These are phyloP conservation scores for Capsicum chinense DNA, from an alignment of 257 asterid species.

Conservation along the genomic window DNA sequence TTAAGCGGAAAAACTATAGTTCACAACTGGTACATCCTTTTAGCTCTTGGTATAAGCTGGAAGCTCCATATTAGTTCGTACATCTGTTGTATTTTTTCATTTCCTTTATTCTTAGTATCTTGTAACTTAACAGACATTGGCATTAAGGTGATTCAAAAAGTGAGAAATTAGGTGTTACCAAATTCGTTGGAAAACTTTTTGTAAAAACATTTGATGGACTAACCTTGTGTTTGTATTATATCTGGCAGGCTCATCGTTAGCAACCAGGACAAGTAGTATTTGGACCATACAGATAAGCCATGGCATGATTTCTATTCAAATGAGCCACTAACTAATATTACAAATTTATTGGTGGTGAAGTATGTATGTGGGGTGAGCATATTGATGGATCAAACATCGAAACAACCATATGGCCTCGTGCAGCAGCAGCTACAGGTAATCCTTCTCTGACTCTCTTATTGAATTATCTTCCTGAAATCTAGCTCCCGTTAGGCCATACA, in stretches of 20 bases:
- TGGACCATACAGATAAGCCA: conserved; percentile 75
- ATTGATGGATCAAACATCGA: conserved; percentile 81
- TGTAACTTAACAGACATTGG: no score
- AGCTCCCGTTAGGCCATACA: no score
- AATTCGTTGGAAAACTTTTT: background rate
- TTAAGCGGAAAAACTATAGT: conserved; percentile 79
- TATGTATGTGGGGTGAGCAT: conserved; percentile 85
- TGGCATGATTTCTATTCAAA: conserved; percentile 85
- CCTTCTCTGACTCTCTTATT: background rate
- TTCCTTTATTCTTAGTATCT: background rate
- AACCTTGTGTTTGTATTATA: background rate
- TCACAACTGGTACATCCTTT: conserved; percentile 75
- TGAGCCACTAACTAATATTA: conserved; percentile 83
- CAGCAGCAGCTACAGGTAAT: conserved; percentile 98
- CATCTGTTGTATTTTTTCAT: background rate
- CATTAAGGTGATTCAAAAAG: no score
- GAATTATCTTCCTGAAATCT: background rate
- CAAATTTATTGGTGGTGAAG: conserved; percentile 88
- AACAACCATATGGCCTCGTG: conserved; percentile 95
- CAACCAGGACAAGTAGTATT: conserved; percentile 93
- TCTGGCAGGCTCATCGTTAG: conserved; percentile 84
- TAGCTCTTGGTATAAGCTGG: background rate
- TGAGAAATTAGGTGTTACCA: no score
- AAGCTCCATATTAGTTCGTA: background rate
- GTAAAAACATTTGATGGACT: background rate